Evolutionary conservation across 345 rosid genomes (phyloP).

Genomic region (Draba incana): DNA sequence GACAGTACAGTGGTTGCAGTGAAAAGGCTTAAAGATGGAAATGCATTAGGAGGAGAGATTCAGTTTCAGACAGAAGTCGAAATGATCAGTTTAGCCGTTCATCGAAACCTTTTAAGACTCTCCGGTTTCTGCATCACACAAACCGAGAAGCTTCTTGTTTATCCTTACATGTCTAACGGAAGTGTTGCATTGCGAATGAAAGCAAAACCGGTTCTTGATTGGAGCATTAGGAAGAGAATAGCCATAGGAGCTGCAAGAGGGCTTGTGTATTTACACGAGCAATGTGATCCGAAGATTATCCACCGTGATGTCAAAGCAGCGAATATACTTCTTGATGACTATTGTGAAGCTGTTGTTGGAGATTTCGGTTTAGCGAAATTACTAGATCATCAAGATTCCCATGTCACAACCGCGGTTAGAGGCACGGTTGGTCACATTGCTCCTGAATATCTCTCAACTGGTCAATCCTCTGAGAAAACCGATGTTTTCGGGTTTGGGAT

Average conservation of each 20-base stretch:
- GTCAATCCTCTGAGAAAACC: constrained; percentile 48
- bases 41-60: constrained; percentile 49
- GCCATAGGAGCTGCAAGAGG: constrained; percentile 50
- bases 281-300: constrained; percentile 49
- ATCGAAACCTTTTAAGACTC: constrained; percentile 46
- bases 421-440: constrained; percentile 51
- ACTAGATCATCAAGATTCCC: constrained; percentile 45
- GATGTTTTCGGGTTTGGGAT: constrained; percentile 50
- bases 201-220: constrained; percentile 47
- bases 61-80: constrained; percentile 50
- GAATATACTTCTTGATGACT: constrained; percentile 46
- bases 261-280: constrained; percentile 47
- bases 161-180: constrained; percentile 51
- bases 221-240: constrained; percentile 44
- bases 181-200: constrained; percentile 46
- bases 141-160: constrained; percentile 48
- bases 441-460: constrained; percentile 50
- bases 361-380: constrained; percentile 48
- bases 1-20: constrained; percentile 45
- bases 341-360: constrained; percentile 48
- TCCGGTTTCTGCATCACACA: constrained; percentile 47
- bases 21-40: constrained; percentile 48
- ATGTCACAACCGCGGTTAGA: constrained; percentile 49
- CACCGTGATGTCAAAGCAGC: constrained; percentile 51
- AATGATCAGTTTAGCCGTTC: constrained; percentile 49